Evolutionary conservation across 2,329 filamentous ascomycete genomes (phyloP), one percentile per base, ranked within the genome.

Genomic region (Elsinoe necatrix): DNA sequence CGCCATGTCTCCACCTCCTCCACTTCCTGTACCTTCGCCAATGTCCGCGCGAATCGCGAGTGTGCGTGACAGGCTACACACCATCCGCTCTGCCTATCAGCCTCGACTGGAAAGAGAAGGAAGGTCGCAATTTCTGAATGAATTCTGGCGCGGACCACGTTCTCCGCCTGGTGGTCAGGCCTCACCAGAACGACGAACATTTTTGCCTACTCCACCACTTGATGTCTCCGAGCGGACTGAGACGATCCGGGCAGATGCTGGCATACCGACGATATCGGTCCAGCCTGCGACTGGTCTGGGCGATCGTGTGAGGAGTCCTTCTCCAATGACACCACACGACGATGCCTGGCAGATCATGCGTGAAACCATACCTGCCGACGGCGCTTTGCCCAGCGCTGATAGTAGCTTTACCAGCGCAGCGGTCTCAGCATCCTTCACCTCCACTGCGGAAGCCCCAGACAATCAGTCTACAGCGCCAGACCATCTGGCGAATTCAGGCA

Each of bases 261-360:
- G 3, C 9, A 39, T 56, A 11, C 41, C 54, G 2, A 56, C 39
- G 16, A 56, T 56, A 3, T 25, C 39, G 11, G 39, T 56, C 4
- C 54, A 56, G 29, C 54, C 37, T 7, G 42, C 42, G 11, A 27
- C 54, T 69, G 89, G 89, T 3, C 79, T 95, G 14, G 90, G 89
- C 34, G 89, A 95, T 71, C 86, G 90, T 58, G 82, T 89, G 61
- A 83, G 89, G 63, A 95, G 89, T 69, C 73, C 89, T 16, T 56
- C 51, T n/a, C 43, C 39, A 11, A 90, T 85, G 66, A 85, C 86
- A 0, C 85, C 86, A 4, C 73, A 75, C 52, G 73, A 72, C 42
- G 79, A 82, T 60, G 77, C 79, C 48, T 96, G 91, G 91, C 86
- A 91, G 59, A 89, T 84, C 2, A 81, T 96, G 55, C 75, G 90